Percentiles rank a stretch among this genome's conserved stretches.
Conservation (phyloP, 495 filamentous ascomycete genomes). For the Podospora sp. region DNA sequence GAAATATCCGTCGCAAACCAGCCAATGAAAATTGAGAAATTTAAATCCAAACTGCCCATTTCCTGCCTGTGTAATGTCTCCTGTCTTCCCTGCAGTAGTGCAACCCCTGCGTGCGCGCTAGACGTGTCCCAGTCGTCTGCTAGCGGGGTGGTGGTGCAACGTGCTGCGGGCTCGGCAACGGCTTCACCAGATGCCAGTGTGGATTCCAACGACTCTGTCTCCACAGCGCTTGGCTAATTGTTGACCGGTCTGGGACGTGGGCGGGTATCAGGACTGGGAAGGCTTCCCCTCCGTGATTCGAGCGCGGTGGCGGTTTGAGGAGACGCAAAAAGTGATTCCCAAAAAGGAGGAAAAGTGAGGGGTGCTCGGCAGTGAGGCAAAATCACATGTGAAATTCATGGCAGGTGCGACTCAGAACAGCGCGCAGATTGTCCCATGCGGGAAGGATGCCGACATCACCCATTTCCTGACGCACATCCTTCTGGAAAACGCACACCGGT, state of each 20-base stretch:
- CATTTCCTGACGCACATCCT: neutral
- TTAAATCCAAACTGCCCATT: neutral
- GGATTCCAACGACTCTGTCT: neutral
- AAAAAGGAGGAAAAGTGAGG: no score
- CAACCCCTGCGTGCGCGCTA: neutral
- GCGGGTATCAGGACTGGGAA: neutral
- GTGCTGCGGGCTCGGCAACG: neutral
- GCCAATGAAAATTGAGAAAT: no score
- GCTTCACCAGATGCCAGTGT: neutral
- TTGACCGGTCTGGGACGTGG: neutral
- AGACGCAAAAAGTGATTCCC: no score
- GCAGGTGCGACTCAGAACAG: no score
- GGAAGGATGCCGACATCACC: neutral
- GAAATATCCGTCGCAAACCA: no score
- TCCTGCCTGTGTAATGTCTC: neutral
- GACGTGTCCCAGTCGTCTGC: neutral
- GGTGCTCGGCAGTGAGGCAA: no score
- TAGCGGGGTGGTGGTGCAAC: neutral
- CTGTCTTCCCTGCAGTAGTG: neutral
- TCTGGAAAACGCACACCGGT: neutral
- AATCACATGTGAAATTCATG: no score
- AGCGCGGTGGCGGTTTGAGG: no score
- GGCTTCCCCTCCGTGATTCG: no score
- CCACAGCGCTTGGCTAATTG: neutral
- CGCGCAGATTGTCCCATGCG: neutral